These are phyloP conservation scores for Neoboletus magnificus DNA, from an alignment of 768 basidiomycete species.

Conservation along the genomic window DNA sequence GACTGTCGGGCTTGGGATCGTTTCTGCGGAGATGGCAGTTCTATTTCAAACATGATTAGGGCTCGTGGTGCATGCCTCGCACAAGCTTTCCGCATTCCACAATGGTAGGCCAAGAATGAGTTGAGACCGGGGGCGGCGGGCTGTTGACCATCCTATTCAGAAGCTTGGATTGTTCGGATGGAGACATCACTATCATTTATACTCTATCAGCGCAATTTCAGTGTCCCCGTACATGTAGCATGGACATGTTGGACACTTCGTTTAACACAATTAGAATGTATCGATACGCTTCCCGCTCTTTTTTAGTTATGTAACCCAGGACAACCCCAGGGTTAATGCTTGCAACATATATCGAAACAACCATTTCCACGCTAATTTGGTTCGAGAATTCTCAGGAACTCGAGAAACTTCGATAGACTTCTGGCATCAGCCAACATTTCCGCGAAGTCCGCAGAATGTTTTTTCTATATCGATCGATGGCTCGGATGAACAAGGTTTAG, in stretches of 20 bases:
- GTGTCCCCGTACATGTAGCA: not conserved
- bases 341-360: not conserved
- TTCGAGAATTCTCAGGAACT: not conserved
- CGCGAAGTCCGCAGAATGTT: not conserved
- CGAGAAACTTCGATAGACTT: not conserved
- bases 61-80: not conserved
- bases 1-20: conserved; percentile 62
- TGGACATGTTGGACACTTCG: not conserved
- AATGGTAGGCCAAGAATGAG: not conserved
- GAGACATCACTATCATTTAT: not conserved
- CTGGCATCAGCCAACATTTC: not conserved
- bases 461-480: not conserved
- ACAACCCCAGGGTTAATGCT: not conserved
- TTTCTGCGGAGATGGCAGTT: conserved; percentile 74
- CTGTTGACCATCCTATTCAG: not conserved
- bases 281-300: not conserved
- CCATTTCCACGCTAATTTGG: not conserved
- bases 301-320: not conserved
- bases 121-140: too few species aligned
- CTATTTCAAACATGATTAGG: conserved; percentile 28
- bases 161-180: too few species aligned
- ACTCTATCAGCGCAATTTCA: not conserved
- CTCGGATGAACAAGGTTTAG: not conserved
- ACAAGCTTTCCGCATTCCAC: too few species aligned
- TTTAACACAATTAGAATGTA: conserved; percentile 2